Percentiles rank a stretch among this genome's conserved stretches.
Conservation (phyloP, 1,284 basidiomycete species). For the Trametes hirsuta region DNA sequence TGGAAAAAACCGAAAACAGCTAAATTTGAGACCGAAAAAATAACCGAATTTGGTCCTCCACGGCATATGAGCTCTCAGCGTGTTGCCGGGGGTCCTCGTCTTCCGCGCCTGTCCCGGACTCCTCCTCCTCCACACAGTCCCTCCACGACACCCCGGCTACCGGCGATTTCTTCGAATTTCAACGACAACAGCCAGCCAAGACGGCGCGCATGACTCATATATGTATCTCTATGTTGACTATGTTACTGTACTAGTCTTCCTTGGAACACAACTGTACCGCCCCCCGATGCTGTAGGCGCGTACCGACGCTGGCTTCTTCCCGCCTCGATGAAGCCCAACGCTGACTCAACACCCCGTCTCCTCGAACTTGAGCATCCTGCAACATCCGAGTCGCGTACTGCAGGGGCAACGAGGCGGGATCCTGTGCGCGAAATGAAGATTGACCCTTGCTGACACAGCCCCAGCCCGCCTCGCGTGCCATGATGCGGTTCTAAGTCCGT, state of each 20-base stretch:
- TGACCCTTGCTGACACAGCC: neutral
- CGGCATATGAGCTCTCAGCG: too few species aligned
- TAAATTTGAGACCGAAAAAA: too few species aligned
- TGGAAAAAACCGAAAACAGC: too few species aligned
- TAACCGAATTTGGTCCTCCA: too few species aligned
- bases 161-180: too few species aligned
- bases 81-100: too few species aligned
- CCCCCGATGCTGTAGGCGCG: neutral
- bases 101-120: too few species aligned
- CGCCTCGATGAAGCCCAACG: neutral
- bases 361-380: neutral
- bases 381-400: neutral
- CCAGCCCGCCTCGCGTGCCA: neutral
- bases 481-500: conserved; percentile 6
- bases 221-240: too few species aligned
- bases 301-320: neutral
- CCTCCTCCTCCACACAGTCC: too few species aligned
- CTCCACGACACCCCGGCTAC: too few species aligned
- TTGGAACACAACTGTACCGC: neutral
- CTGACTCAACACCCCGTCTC: conserved; percentile 1
- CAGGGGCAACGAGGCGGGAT: neutral
- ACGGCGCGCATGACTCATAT: too few species aligned
- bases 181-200: too few species aligned
- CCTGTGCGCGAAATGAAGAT: conserved; percentile 4
- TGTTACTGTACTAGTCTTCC: neutral